Base-by-base conservation (phyloP, 345 rosid species). In the Lumnitzera racemosa region DNA sequence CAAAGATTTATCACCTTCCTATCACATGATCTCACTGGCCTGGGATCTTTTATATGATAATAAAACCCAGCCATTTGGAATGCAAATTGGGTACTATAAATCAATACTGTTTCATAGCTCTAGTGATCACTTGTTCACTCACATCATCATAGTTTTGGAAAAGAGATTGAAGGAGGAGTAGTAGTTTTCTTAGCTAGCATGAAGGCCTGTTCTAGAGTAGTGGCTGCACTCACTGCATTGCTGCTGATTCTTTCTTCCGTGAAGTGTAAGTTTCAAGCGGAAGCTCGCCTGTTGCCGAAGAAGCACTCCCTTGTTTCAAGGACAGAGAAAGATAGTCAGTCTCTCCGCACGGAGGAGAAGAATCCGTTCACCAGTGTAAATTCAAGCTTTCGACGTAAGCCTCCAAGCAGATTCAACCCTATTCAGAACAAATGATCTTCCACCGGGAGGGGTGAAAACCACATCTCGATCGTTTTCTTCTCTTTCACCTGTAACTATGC, bases 391-490 rank as follows among this genome's bases (percentile, higher is more conserved):
- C 62, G 83, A 57, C 73, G 56, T 74, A 81, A 86, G 55, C 98
- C 98, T 61, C 89, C 88, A 14, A 80, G 81, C 73, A 72, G 62
- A 58, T 65, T 83, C 16, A 91, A 86, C 70, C 98, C 95, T 43
- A 84, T 63, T 47, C 88, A 86, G 78, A 91, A 91, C 78, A 88
- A 74, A 85, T 87, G 78, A 62, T 46, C 51, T 67, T 47, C 57
- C 55, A 20, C 41, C 55, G 29, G 31, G 15, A 27, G 16, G 13
- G n/a, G 25, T 7, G 10, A 9, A 36, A 36, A 53, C 49, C 14
- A 57, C 41, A 51, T 36, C 43, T 36, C 7, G 43, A 36, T 36
- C 11, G 0, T 36, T 36, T 36, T 36, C 43, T 9, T 36, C 43
- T 36, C 43, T 36, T 36, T 36, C 43, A 36, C 43, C 43, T 36